A percentile compares a stretch with the other conserved stretches of the same genome.
These are phyloP conservation scores for Aspergillus sp. DNA, from an alignment of 2,329 filamentous ascomycete species.

Conservation along the genomic window DNA sequence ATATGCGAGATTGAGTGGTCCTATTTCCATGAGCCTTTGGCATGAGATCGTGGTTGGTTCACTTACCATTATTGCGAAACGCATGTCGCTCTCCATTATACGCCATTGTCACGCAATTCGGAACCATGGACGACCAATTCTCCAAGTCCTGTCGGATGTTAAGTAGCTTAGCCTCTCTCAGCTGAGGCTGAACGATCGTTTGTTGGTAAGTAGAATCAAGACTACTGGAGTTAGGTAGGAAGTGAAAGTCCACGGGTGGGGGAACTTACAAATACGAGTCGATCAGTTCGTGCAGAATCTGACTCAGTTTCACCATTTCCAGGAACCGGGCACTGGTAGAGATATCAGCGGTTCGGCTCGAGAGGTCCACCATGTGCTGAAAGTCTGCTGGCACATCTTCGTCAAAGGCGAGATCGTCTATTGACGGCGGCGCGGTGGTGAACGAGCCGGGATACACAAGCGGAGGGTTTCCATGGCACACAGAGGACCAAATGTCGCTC, in stretches of 20 bases:
- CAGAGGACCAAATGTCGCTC: conserved; percentile 52
- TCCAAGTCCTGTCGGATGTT: conserved; percentile 1
- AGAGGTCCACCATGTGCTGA: conserved; percentile 12
- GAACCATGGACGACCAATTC: conserved; percentile 10
- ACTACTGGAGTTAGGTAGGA: neutral
- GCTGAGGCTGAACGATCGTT: neutral
- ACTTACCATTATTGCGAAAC: conserved; percentile 11
- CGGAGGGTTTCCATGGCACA: conserved; percentile 54
- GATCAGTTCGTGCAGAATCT: conserved; percentile 8
- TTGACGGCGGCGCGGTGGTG: conserved; percentile 43
- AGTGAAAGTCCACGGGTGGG: too few species aligned
- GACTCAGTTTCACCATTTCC: conserved; percentile 18
- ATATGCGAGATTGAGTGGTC: conserved; percentile 49
- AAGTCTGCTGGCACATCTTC: conserved; percentile 46
- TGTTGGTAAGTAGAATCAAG: conserved; percentile 5
- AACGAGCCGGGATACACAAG: conserved; percentile 50
- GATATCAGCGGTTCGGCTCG: conserved; percentile 33
- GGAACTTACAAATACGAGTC: conserved; percentile 6
- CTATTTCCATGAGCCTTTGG: conserved; percentile 6
- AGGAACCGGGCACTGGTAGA: conserved; percentile 44
- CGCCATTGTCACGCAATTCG: conserved; percentile 9
- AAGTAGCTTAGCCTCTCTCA: conserved; percentile 3
- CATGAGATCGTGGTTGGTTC: neutral
- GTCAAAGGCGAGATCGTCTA: conserved; percentile 51
- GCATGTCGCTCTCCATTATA: neutral